Evolutionary conservation across 495 filamentous ascomycete genomes (phyloP).

Genomic region (Rhizodiscina lignyota): DNA sequence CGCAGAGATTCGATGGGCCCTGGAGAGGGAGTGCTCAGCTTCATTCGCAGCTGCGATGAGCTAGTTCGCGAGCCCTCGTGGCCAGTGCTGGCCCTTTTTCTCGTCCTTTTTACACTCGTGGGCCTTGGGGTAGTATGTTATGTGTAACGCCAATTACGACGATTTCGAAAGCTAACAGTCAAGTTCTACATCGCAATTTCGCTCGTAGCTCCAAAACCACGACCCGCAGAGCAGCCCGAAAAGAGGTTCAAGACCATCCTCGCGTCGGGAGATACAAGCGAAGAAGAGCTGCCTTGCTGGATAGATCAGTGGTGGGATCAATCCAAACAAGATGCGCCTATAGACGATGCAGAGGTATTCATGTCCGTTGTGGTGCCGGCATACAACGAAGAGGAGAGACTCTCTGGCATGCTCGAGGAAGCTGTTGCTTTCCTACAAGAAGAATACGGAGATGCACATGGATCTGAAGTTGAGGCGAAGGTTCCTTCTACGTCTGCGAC

Average conservation of each 20-base stretch:
- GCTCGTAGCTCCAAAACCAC: slow-evolving; percentile 66
- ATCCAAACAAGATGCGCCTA: slow-evolving; percentile 26
- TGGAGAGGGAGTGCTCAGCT: no score
- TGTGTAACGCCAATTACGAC: no score
- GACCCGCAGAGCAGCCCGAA: slow-evolving; percentile 57
- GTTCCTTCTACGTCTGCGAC: neutral
- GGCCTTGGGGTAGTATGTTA: no score
- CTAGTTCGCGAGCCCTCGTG: no score
- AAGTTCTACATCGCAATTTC: slow-evolving; percentile 60
- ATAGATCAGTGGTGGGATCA: slow-evolving; percentile 48
- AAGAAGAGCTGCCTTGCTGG: slow-evolving; percentile 64
- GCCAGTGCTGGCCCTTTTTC: no score
- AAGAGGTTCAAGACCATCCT: slow-evolving; percentile 67
- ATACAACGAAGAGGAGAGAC: slow-evolving; percentile 79
- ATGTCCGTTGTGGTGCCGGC: slow-evolving; percentile 88
- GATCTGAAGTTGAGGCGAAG: neutral
- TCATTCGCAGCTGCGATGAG: no score
- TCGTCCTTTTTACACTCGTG: no score
- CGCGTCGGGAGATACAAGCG: slow-evolving; percentile 41
- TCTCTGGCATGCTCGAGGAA: slow-evolving; percentile 74
- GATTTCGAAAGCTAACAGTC: no score
- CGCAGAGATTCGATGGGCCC: no score
- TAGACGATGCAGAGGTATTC: slow-evolving; percentile 39
- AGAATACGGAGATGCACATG: slow-evolving; percentile 42
- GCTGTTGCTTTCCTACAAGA: slow-evolving; percentile 70